Base-by-base conservation (phyloP, 2,329 filamentous ascomycete species). In the Trichoderma arundinaceum region DNA sequence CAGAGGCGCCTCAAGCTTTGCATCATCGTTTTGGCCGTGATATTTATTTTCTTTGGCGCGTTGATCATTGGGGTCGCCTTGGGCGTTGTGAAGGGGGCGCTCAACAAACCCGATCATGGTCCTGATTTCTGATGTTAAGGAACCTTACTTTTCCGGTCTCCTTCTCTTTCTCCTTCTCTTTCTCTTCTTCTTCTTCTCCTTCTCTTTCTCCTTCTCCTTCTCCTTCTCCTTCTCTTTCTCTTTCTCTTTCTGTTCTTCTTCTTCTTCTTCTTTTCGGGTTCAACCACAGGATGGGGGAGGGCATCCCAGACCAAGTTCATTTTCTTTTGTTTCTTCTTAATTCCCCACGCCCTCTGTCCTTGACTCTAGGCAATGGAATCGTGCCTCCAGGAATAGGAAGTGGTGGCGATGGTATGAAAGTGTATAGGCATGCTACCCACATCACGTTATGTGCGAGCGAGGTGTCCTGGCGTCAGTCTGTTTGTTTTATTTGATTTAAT, bases 11-110 rank as follows among this genome's bases (percentile, higher is more conserved):
- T 64, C 43, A 69, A 69, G 48, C 65, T 74, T 5, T 73, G 72
- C 32, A 48, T 72, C 17, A 38, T 74, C 19, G 44, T 67, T 46
- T 15, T 72, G 49, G 68, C 68, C 22, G 66, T 63, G 6, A n/a
- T 73, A 12, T 17, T 71, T 17, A 48, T 75, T n/a, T 72, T 74
- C 60, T 49, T 71, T 2, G 44, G 74, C 46, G 72, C 71, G 12
- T 51, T 74, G 39, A 67, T 71, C n/a, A 62, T 74, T 7, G 73
- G 73, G 3, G 60, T 74, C 12, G 67, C 72, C 15, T 54, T 74
- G 53, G 73, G 73, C 3, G 70, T 74, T 7, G 61, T 73, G 7
- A 74, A 72, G 44, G 64, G 39, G 22, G 32, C 38, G 13, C 49
- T 46, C 32, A 61, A 66, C 57, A 48, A 41, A 19, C 46, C 57